A percentile compares a stretch with the other conserved stretches of the same genome.
Evolutionary conservation across 208 protist species (phyloP).

Genomic region (Acanthamoeba culbertsoni): DNA sequence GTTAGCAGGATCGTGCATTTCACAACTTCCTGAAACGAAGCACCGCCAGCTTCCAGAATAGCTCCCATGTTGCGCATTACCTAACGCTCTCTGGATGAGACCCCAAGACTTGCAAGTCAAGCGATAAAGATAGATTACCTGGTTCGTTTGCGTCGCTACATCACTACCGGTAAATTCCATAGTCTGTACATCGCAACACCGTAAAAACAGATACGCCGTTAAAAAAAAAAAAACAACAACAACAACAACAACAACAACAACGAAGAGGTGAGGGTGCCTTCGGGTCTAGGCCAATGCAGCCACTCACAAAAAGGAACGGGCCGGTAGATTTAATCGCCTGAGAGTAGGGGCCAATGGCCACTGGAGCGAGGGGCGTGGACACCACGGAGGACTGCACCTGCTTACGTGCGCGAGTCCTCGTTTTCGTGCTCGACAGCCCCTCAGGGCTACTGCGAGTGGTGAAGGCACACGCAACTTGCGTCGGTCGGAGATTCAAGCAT

Average conservation of each 20-base stretch:
- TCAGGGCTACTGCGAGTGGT: no score
- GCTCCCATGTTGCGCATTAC: constrained; percentile 79
- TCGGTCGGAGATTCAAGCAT: no score
- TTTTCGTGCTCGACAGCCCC: no score
- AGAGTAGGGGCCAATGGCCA: background rate
- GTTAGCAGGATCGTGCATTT: constrained; percentile 81
- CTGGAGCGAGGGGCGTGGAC: background rate
- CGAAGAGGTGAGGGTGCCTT: no score
- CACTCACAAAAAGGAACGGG: constrained; percentile 19
- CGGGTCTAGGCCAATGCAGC: background rate
- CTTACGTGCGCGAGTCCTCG: no score
- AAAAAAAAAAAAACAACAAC: background rate
- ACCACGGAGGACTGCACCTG: no score
- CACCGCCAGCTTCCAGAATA: constrained; percentile 79
- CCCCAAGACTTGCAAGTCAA: no score
- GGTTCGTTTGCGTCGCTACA: background rate
- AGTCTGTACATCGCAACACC: background rate
- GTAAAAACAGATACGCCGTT: background rate
- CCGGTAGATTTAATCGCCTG: background rate
- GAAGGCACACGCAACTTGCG: no score
- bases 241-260: no score
- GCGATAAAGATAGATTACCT: no score
- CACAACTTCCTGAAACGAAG: constrained; percentile 78
- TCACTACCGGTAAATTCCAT: background rate
- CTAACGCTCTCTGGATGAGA: no score